Evolutionary conservation across 1,284 basidiomycete genomes (phyloP), one percentile per base, ranked within the genome.

Genomic region (Pseudozyma thailandica): DNA sequence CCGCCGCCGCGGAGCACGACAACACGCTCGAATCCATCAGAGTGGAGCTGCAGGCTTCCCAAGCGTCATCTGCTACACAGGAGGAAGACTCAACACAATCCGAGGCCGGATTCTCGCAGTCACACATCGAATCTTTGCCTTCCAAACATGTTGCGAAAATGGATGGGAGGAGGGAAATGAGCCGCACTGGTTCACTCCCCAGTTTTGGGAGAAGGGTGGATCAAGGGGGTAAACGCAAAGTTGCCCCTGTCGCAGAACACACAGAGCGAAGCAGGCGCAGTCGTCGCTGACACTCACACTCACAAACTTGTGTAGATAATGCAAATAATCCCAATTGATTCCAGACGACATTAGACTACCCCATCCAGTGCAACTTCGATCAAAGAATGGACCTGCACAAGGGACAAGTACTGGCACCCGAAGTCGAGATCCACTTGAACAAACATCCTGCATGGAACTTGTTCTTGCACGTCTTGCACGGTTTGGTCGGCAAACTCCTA

Each of bases 381-480:
- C 65, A 87, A 62, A 87, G 85, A 42, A 87, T 77, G 4, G 84
- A 83, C 54, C 94, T 88, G 83, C 94, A 97, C 43, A 98, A 84
- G 7, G 94, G 94, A 82, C 94, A 98, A 51, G 90, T 92, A 6
- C 91, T 92, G 4, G 91, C 90, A 84, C 94, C 92, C 65, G 83
- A 85, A 28, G 90, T 89, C 79, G 91, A 91, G 85, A 95, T 95
- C 94, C 94, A 96, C 89, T 93, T 81, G 73, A 66, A 78, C 44
- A 81, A 43, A 43, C 80, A 81, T 12, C 71, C 74, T 2, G 72
- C 68, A 83, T 98, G 96, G 88, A 98, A 98, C 45, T 90, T 87
- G 84, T 98, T 97, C 84, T 92, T 93, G 85, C 94, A 97, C 30
- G 84, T 98, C 83, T 89, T 90, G 85, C 96, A 99, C 0, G 92